Base-by-base conservation (phyloP, 2,329 filamentous ascomycete species). In the Aspergillus piperis region DNA sequence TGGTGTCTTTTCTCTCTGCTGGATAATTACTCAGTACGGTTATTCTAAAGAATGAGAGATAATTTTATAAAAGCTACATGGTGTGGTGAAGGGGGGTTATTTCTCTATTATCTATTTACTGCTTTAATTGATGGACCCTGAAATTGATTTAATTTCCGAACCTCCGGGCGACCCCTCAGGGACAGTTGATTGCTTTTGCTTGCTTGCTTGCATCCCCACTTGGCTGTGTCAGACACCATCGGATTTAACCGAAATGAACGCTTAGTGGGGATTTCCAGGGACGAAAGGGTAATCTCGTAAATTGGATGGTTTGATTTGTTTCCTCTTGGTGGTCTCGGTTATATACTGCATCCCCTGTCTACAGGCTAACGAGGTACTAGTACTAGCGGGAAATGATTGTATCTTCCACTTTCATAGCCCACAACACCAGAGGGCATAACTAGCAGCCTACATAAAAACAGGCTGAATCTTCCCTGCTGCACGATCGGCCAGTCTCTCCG, bases 401-500 rank as follows among this genome's bases (percentile, higher is more conserved):
- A 32, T 30, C 30, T 32, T 32, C 30, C 30, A 32, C 10, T 30
- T 32, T 11, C 23, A 11, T 10, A 32, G 3, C 30, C 30, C 3
- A 11, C 30, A 32, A 32, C 30, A 32, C 30, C 30, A 32, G 30
- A 32, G 3, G 30, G 30, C 10, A 11, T 17, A 11, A 19, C 41
- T 17, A 42, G 8, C 8, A 44, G 19, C 44, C 44, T 49, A 49
- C 21, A 23, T 19, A 74, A 81, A 81, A 5, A 73, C 71, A n/a
- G 78, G 77, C 52, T 75, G 71, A 7, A 81, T 78, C 65, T 71
- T 79, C 44, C 79, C 76, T 63, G 68, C 72, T 2, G 74, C 76
- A 39, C 79, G 67, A 61, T 80, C 73, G 8, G 68, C 70, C 44
- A 86, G 66, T 61, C 84, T 75, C 63, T 82, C 76, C 42, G 78